Percentiles rank a stretch among this genome's conserved stretches.
phyloP scores from a whole-genome alignment of 192 early-diverging fungal species.

The Backusella circina region DNA sequence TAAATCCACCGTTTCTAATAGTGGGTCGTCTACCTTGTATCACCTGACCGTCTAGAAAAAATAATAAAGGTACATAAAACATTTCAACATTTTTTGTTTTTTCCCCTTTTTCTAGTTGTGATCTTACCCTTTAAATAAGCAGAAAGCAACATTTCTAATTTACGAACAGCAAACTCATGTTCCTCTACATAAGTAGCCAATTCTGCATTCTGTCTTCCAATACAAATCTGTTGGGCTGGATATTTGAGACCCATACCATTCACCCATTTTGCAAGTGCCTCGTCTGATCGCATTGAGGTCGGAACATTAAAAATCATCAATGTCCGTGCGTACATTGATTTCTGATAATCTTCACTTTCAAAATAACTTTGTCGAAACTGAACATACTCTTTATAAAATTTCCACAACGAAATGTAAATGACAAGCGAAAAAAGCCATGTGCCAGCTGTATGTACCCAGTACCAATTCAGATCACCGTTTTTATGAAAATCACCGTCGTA shows the following conservation, averaged over 20 bases:
- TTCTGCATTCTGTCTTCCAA: conserved; percentile 62
- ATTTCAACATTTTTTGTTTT: background rate
- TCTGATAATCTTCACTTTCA: conserved; percentile 55
- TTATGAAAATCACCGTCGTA: conserved; percentile 4
- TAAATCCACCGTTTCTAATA: conserved; percentile 22
- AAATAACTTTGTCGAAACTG: conserved; percentile 52
- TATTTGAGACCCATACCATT: conserved; percentile 36
- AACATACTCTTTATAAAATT: conserved; percentile 51
- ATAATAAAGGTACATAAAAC: background rate
- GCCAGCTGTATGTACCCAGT: conserved; percentile 59
- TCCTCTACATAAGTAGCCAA: conserved; percentile 62
- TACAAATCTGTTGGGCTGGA: conserved; percentile 51
- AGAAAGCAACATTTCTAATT: conserved; percentile 61
- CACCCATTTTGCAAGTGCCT: conserved; percentile 48
- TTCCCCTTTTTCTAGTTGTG: background rate
- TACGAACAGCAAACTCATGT: conserved; percentile 59
- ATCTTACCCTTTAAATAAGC: conserved; percentile 47
- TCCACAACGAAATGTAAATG: conserved; percentile 49
- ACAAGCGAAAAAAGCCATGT: conserved; percentile 58
- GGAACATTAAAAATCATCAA: conserved; percentile 66
- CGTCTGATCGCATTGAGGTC: conserved; percentile 50
- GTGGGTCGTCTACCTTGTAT: conserved; percentile 35
- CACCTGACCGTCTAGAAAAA: conserved; percentile 20
- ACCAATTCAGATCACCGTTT: conserved; percentile 41
- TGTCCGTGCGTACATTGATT: conserved; percentile 63